Percentiles rank a stretch among this genome's conserved stretches.
These are phyloP conservation scores for Elymus sibiricus DNA, from an alignment of 176 grass and related monocot species.

Conservation along the genomic window DNA sequence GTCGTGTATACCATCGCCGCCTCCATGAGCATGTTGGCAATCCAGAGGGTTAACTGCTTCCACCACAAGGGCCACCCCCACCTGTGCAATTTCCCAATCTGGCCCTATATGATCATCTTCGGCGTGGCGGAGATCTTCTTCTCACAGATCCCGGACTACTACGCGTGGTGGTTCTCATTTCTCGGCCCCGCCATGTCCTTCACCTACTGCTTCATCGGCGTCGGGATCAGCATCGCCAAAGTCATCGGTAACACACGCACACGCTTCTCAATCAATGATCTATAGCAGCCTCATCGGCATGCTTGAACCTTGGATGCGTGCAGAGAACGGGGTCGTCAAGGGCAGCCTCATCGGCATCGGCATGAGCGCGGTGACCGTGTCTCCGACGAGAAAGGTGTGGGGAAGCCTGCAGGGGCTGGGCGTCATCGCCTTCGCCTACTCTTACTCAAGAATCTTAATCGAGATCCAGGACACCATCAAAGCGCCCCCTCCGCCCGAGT, in stretches of 20 bases:
- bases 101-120: conserved; percentile 91
- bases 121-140: conserved; percentile 77
- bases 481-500: conserved; percentile 40
- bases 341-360: conserved; percentile 36
- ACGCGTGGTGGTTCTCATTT: conserved; percentile 88
- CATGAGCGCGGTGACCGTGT: not conserved
- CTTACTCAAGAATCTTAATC: conserved; percentile 53
- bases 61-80: conserved; percentile 55
- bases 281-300: no score
- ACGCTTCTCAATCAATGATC: no score
- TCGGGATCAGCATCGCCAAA: conserved; percentile 67
- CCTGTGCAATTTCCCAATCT: conserved; percentile 70
- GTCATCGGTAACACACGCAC: conserved; percentile 52
- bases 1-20: conserved; percentile 95
- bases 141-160: conserved; percentile 87
- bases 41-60: conserved; percentile 77
- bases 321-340: conserved; percentile 32
- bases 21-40: conserved; percentile 92
- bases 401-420: conserved; percentile 48
- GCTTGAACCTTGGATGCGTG: no score
- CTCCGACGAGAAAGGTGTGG: conserved; percentile 48
- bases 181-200: conserved; percentile 89
- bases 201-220: conserved; percentile 83
- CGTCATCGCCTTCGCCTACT: conserved; percentile 58
- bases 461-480: conserved; percentile 73